phyloP scores from a whole-genome alignment of 192 early-diverging fungal species.

The Podochytrium sp. region DNA sequence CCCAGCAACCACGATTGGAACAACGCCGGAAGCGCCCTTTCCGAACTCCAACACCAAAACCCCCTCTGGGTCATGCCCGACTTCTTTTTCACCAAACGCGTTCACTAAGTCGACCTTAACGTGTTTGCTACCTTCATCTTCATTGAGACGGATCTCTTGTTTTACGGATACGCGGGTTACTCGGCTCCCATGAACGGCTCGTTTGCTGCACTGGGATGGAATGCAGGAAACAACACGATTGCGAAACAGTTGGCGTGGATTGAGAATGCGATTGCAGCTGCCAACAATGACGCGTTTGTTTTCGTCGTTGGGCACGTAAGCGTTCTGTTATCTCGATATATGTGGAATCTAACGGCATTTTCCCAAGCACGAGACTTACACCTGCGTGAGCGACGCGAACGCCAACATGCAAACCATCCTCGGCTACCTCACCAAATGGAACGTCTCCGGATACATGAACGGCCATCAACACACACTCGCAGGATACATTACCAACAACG shows the following conservation, averaged over 20 bases:
- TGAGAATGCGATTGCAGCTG: conserved; percentile 4
- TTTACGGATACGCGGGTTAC: conserved; percentile 6
- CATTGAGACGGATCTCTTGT: conserved; percentile 29
- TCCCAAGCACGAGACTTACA: not conserved
- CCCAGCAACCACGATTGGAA: conserved; percentile 33
- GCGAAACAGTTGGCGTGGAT: conserved; percentile 25
- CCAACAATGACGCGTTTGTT: conserved; percentile 25
- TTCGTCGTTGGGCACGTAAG: conserved; percentile 15
- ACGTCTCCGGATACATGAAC: conserved; percentile 10
- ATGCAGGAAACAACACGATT: not conserved
- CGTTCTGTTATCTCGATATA: not conserved
- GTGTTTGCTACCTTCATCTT: conserved; percentile 26
- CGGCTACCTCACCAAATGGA: conserved; percentile 19
- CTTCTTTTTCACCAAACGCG: conserved; percentile 22
- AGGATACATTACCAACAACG: conserved; percentile 1
- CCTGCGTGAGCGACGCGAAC: not conserved
- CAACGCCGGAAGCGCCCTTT: not conserved
- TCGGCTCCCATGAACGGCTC: not conserved
- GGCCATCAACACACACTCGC: conserved; percentile 17
- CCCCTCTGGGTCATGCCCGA: conserved; percentile 16
- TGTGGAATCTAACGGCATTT: too few species aligned
- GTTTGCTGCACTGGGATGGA: not conserved
- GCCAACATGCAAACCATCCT: not conserved
- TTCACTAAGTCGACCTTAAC: not conserved
- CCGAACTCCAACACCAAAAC: not conserved